Base-by-base conservation (phyloP, 306 rosid species). In the Prunus mira region DNA sequence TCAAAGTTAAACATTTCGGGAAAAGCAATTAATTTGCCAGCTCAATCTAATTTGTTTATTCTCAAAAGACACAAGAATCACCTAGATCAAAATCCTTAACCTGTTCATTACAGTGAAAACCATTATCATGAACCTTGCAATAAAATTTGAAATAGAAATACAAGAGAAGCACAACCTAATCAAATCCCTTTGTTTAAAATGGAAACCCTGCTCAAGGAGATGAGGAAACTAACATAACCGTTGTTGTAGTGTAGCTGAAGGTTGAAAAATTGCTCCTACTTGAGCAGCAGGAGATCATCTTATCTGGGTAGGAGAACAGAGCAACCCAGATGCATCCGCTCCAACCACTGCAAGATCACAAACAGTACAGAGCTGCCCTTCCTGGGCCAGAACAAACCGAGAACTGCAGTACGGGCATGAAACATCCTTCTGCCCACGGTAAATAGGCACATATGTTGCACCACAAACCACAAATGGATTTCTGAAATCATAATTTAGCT, bases 401-500 rank as follows among this genome's bases (percentile, higher is more conserved):
- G 97, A 83, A 82, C 85, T 92, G 68, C 97, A 92, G 71, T 88
- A 92, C 0, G 97, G 92, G 83, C 97, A 92, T 69, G 91, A 84
- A 12, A 77, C 88, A 75, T 92, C 96, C 82, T 88, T 92, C 81
- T 92, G 96, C 57, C 97, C 97, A 11, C 96, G 86, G 75, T 92
- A 92, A 55, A 92, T 90, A 18, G 97, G 97, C 62, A 87, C 90
- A 66, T 90, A 92, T 65, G 97, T 92, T 55, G 91, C 93, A 9
- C 97, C 97, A 68, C 97, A 92, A 66, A 81, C 30, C 52, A 92
- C 93, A 87, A 92, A 92, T 27, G 97, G 97, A 75, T 92, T 92
- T 69, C 96, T 79, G 49, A 92, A 92, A 66, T 92, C 97, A 15
- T 92, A 92, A 76, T 90, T 88, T 79, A 92, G 84, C 82, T 83